Evolutionary conservation across 495 filamentous ascomycete species (phyloP), one percentile per base, ranked within the genome.

Genomic region (Endocarpon pusillum): DNA sequence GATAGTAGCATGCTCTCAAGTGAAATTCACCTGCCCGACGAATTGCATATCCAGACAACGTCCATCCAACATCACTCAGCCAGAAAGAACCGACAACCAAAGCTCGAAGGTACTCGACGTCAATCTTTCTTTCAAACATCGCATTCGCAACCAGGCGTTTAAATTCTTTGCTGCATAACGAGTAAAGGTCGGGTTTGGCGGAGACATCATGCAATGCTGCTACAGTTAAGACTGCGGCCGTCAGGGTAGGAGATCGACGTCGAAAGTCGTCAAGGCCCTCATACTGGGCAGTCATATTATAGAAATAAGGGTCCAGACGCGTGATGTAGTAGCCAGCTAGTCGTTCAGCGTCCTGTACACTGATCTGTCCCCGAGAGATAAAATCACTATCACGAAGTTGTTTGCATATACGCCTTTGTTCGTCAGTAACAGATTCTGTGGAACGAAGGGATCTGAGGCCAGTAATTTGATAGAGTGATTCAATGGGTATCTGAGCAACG

Each of bases 41-140:
- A 4, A 71, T 62, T 3, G 65, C 65, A 40, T 66, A 62, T 3
- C 64, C 66, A 18, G 63, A 66, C n/a, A 66, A 46, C 34, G 64
- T 67, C 66, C 66, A 71, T 39, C 60, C 65, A 18, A 71, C 56
- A 42, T 66, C 64, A 6, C 58, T 55, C 34, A 71, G 54, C 66
- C 66, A 71, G 35, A 69, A 71, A 11, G 65, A 61, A 3, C 58
- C 66, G 10, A 68, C 62, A 37, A 61, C 67, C 21, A 71, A 36
- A 4, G 57, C 66, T 4, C 66, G 60, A 20, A 71, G 44, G 37
- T 69, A 64, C 43, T 71, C 66, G 34, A 65, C 25, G 4, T 54
- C 59, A 35, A 66, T 61, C 25, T 61, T 57, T 24, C 60, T 49
- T 18, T 57, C 59, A n/a, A 71, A 49, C 57, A 66, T 71, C 2